These are phyloP conservation scores for Paramecium primaurelia DNA, from an alignment of 73 alveolate genomes.

Conservation along the genomic window DNA sequence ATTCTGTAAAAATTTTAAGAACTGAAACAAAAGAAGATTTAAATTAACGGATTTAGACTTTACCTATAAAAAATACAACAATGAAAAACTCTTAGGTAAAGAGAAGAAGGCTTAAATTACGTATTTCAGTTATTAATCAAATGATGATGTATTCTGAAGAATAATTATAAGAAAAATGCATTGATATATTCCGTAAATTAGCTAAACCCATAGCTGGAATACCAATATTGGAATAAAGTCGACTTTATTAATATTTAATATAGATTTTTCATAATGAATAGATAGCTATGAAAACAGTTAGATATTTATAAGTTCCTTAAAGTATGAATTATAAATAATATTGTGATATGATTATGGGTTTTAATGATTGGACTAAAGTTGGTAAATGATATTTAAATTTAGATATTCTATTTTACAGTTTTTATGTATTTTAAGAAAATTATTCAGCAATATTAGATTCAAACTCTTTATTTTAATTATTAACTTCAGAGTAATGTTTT, in stretches of 20 bases:
- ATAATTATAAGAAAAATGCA: slow-evolving; percentile 3
- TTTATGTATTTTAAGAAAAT: background rate
- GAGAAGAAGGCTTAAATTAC: background rate
- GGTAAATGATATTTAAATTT: background rate
- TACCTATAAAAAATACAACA: background rate
- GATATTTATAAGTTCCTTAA: background rate
- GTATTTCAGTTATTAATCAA: background rate
- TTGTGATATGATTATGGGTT: background rate
- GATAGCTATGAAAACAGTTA: background rate
- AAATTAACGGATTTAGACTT: background rate
- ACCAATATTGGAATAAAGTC: background rate
- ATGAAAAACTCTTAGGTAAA: background rate
- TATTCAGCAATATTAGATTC: background rate
- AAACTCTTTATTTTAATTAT: background rate
- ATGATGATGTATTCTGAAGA: slow-evolving; percentile 18
- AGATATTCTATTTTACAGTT: background rate
- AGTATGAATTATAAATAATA: background rate
- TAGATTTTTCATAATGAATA: background rate
- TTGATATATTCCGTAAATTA: background rate
- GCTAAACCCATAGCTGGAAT: background rate
- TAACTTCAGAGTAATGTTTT: background rate
- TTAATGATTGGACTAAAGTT: background rate
- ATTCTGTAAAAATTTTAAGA: background rate
- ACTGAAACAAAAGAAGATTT: background rate
- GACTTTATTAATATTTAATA: background rate